Evolutionary conservation across 495 filamentous ascomycete species (phyloP).

Genomic region (Podospora sp.): DNA sequence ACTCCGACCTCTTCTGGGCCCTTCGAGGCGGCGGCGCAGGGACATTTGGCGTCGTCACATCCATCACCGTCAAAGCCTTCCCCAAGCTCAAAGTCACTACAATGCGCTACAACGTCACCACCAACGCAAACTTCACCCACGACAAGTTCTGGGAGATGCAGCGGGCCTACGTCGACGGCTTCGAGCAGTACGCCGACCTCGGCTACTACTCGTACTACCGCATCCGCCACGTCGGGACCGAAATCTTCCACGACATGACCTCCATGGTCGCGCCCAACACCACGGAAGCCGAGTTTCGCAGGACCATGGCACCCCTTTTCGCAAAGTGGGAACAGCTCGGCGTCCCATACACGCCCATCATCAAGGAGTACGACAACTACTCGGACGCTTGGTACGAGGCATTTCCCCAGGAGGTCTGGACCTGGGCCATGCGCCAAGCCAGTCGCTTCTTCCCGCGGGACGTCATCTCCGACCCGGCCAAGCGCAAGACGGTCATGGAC

Average conservation of each 20-base stretch:
- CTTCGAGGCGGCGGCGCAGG: constrained; percentile 41
- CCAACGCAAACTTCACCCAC: constrained; percentile 13
- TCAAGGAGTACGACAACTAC: constrained; percentile 52
- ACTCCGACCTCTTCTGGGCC: constrained; percentile 56
- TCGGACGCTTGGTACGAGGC: constrained; percentile 49
- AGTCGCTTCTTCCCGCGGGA: constrained; percentile 52
- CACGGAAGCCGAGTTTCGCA: constrained; percentile 44
- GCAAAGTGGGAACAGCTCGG: constrained; percentile 32
- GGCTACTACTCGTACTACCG: constrained; percentile 23
- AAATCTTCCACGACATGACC: constrained; percentile 16
- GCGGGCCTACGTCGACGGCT: constrained; percentile 27
- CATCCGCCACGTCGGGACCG: constrained; percentile 10
- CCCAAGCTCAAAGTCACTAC: constrained; percentile 10
- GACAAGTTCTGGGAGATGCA: constrained; percentile 19
- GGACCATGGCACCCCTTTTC: constrained; percentile 14
- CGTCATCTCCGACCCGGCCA: constrained; percentile 39
- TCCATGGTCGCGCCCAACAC: constrained; percentile 53
- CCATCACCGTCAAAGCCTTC: constrained; percentile 40
- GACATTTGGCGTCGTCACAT: constrained; percentile 54
- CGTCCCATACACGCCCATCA: constrained; percentile 47
- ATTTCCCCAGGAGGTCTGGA: constrained; percentile 52
- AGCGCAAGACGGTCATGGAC: constrained; percentile 43
- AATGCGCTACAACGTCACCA: constrained; percentile 15
- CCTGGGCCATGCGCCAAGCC: constrained; percentile 40
- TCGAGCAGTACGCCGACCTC: constrained; percentile 18